Percentiles rank a stretch among this genome's conserved stretches.
Evolutionary conservation across 768 basidiomycete genomes (phyloP).

Genomic region (Gyrodon lividus): DNA sequence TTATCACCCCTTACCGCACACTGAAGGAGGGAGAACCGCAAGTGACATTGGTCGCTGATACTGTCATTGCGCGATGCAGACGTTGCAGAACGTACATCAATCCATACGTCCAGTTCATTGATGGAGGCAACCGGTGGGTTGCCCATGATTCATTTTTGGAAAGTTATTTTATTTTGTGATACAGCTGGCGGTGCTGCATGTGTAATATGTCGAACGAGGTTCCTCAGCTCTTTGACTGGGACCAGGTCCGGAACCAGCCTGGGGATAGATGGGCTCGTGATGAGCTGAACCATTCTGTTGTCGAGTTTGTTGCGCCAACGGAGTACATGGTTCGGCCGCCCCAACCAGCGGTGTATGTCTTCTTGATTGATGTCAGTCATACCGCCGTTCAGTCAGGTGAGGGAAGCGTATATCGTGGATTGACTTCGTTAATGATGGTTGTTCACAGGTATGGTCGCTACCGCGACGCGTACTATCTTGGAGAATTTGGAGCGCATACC

Average conservation of each 20-base stretch:
- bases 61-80: constrained; percentile 93
- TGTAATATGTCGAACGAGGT: constrained; percentile 98
- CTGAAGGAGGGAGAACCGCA: constrained; percentile 79
- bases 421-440: background rate
- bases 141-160: background rate
- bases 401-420: constrained; percentile 11
- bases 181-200: constrained; percentile 98
- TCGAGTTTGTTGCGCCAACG: constrained; percentile 96
- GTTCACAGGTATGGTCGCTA: constrained; percentile 89
- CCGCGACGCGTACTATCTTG: constrained; percentile 93
- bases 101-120: constrained; percentile 96
- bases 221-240: constrained; percentile 98
- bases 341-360: constrained; percentile 95
- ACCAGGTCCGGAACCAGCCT: constrained; percentile 88
- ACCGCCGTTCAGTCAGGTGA: constrained; percentile 84
- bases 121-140: constrained; percentile 86
- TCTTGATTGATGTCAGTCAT: constrained; percentile 96
- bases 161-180: constrained; percentile 7
- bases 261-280: constrained; percentile 93
- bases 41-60: constrained; percentile 90
- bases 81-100: constrained; percentile 97
- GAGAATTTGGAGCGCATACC: constrained; percentile 95
- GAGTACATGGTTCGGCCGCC: constrained; percentile 99
- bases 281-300: constrained; percentile 90
- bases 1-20: constrained; percentile 89